A percentile compares a stretch with the other conserved stretches of the same genome.
phyloP scores from a whole-genome alignment of 2,329 filamentous ascomycete genomes.

The Fusarium graminum region DNA sequence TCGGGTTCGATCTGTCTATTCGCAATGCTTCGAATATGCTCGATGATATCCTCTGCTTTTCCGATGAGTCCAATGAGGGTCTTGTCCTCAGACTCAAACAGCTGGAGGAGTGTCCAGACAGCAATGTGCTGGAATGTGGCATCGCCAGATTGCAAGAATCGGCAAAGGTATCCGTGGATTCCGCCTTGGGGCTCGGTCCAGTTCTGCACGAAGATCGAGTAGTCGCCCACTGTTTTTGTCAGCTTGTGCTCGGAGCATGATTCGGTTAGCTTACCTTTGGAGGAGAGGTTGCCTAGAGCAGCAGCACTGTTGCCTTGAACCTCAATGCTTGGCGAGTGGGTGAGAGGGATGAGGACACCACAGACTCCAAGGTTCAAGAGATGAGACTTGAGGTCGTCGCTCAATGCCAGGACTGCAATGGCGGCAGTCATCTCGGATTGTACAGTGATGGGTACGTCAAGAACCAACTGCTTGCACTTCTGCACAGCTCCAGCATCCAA shows the following conservation, averaged over 20 bases:
- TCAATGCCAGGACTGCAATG: constrained; percentile 94
- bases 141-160: constrained; percentile 94
- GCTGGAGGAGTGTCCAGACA: constrained; percentile 95
- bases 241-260: constrained; percentile 4
- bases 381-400: constrained; percentile 94
- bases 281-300: constrained; percentile 93
- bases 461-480: constrained; percentile 96
- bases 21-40: constrained; percentile 91
- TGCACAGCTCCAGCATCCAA: constrained; percentile 96
- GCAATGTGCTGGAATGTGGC: constrained; percentile 99
- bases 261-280: constrained; percentile 77
- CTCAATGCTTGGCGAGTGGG: constrained; percentile 94
- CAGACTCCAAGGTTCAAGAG: constrained; percentile 93
- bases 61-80: constrained; percentile 89
- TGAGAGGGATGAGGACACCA: constrained; percentile 94
- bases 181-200: constrained; percentile 94
- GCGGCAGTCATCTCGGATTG: constrained; percentile 99
- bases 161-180: constrained; percentile 93
- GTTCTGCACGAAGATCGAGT: constrained; percentile 93
- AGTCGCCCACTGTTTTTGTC: constrained; percentile 81
- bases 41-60: constrained; percentile 89
- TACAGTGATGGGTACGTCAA: constrained; percentile 92
- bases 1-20: constrained; percentile 90
- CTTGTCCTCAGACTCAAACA: constrained; percentile 95
- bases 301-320: constrained; percentile 98